Evolutionary conservation across 768 basidiomycete species (phyloP).

Genomic region (Neoboletus subvelutipes): DNA sequence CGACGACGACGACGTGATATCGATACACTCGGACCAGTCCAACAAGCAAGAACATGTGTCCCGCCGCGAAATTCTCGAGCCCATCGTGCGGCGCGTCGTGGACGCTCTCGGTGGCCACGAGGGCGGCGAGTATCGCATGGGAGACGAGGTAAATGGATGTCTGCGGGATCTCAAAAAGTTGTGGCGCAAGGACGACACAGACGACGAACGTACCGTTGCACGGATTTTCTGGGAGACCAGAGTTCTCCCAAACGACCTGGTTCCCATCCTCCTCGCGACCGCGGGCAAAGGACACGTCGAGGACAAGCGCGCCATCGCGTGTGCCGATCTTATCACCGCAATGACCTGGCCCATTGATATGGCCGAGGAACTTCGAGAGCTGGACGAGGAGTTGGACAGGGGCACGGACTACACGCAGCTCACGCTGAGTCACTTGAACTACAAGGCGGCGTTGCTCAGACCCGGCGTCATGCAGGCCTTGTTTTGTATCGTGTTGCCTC

Average conservation of each 20-base stretch:
- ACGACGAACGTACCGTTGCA: conserved; percentile 94
- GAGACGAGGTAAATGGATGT: conserved; percentile 81
- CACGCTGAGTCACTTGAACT: conserved; percentile 75
- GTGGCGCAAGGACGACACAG: conserved; percentile 95
- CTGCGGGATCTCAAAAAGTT: conserved; percentile 92
- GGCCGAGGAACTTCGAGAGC: conserved; percentile 90
- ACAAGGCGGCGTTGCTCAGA: conserved; percentile 74
- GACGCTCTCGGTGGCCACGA: conserved; percentile 81
- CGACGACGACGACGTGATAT: conserved; percentile 35
- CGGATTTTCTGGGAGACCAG: conserved; percentile 90
- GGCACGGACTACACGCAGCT: conserved; percentile 90
- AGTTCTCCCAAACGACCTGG: conserved; percentile 80
- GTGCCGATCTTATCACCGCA: conserved; percentile 87
- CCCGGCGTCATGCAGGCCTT: conserved; percentile 70
- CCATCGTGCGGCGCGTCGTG: conserved; percentile 71
- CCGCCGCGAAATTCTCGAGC: conserved; percentile 57
- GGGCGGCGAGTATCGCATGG: conserved; percentile 64
- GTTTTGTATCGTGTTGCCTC: conserved; percentile 74
- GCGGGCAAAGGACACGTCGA: conserved; percentile 76
- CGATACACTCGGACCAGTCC: conserved; percentile 32
- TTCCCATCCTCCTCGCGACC: conserved; percentile 81
- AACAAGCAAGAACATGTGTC: conserved; percentile 33
- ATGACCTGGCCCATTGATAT: conserved; percentile 99
- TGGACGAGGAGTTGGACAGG: conserved; percentile 75
- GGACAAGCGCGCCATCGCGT: conserved; percentile 79